Conservation (phyloP, 352 stramenopile genomes). For the Pythium angustatum region DNA sequence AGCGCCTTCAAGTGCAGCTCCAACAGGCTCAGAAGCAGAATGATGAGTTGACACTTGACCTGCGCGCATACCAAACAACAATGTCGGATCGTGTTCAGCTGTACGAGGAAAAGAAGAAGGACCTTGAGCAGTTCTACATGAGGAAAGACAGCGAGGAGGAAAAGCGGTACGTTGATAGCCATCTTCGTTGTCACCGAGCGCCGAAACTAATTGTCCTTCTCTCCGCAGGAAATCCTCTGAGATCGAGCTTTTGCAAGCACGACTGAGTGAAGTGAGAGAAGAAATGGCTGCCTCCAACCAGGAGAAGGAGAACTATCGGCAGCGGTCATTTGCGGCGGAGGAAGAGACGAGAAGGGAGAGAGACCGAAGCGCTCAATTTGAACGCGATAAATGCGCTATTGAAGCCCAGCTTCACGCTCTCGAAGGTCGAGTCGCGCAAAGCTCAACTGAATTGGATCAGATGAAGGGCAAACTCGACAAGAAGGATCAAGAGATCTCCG, state of each 20-base stretch:
- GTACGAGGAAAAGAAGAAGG: constrained; percentile 70
- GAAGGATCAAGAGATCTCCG: constrained; percentile 70
- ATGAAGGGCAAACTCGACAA: constrained; percentile 63
- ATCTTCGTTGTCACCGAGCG: background rate
- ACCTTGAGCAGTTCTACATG: constrained; percentile 62
- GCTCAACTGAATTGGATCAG: constrained; percentile 40
- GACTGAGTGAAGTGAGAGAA: constrained; percentile 48
- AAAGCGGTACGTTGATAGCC: constrained; percentile 29
- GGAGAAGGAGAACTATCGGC: constrained; percentile 50
- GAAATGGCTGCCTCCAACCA: constrained; percentile 51
- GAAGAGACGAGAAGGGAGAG: constrained; percentile 55
- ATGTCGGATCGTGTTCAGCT: constrained; percentile 50
- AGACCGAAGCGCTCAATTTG: constrained; percentile 47
- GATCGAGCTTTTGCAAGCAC: constrained; percentile 54
- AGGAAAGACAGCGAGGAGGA: constrained; percentile 57
- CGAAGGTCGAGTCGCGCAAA: constrained; percentile 42
- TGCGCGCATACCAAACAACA: constrained; percentile 52
- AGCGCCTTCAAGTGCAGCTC: constrained; percentile 53
- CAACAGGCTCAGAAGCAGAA: constrained; percentile 55
- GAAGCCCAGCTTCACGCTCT: constrained; percentile 57
- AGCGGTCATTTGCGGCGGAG: constrained; percentile 41
- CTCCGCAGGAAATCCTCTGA: constrained; percentile 44
- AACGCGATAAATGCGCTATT: constrained; percentile 69
- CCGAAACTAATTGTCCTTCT: background rate
- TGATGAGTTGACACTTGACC: constrained; percentile 55